Conservation (phyloP, 306 rosid genomes). For the Trifolium repens region DNA sequence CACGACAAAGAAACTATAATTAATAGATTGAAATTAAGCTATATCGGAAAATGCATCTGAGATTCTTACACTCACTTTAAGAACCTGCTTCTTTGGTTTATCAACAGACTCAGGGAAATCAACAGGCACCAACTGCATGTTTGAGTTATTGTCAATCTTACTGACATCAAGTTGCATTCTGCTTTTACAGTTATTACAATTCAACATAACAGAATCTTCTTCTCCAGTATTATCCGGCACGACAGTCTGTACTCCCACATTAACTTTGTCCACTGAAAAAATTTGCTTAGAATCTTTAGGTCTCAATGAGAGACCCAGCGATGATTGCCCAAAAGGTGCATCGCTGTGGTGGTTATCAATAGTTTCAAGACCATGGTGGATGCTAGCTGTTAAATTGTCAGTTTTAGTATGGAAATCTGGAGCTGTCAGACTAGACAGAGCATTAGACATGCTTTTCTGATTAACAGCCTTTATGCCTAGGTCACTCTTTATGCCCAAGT, state of each 20-base stretch:
- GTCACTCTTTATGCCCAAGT: conserved; percentile 42
- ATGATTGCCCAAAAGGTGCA: conserved; percentile 61
- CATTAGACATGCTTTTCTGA: conserved; percentile 44
- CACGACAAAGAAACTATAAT: conserved; percentile 30
- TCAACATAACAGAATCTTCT: conserved; percentile 53
- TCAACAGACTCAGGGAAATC: conserved; percentile 64
- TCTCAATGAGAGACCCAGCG: conserved; percentile 63
- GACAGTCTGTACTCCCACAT: conserved; percentile 70
- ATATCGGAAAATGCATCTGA: conserved; percentile 36
- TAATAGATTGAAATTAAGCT: conserved; percentile 25
- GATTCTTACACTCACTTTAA: conserved; percentile 62
- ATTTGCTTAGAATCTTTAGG: conserved; percentile 53
- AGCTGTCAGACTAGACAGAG: conserved; percentile 50
- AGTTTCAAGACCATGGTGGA: conserved; percentile 73
- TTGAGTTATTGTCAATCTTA: conserved; percentile 55
- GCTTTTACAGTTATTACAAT: conserved; percentile 65
- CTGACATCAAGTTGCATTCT: conserved; percentile 57
- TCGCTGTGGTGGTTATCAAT: conserved; percentile 58
- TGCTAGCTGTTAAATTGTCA: conserved; percentile 77
- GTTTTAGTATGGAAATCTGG: conserved; percentile 54
- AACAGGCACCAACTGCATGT: conserved; percentile 60
- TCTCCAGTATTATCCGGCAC: conserved; percentile 37
- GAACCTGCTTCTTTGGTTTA: conserved; percentile 70
- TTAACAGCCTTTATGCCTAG: conserved; percentile 41
- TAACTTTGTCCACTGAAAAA: conserved; percentile 61